Base-by-base conservation (phyloP, 108 stramenopile genomes). In the Phaeodactylum tricornutum region DNA sequence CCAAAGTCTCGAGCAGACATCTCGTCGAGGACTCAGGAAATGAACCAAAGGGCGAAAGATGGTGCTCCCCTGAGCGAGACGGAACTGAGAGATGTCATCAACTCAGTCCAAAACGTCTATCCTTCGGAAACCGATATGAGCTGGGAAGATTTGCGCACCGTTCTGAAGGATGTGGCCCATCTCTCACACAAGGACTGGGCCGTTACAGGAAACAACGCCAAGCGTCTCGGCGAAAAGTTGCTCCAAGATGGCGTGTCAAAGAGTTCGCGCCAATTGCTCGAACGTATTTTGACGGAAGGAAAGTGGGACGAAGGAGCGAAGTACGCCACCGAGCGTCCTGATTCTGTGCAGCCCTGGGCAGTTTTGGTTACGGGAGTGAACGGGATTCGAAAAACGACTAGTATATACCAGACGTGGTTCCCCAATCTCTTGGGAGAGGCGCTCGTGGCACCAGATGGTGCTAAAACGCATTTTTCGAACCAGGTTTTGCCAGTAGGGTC, bases 311-410 rank as follows among this genome's bases (percentile, higher is more conserved):
- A 65, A 11, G 89, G 84, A 9, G 42, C 59, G 0, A 34, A 59
- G 5, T 38, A 63, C 41, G 57, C 49, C 1, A 23, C 6, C 24
- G 14, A 22, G 4, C 17, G 27, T 7, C 20, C 6, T 12, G 21
- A 46, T 5, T 14, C 23, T 6, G 14, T 7, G 24, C 48, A 55
- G 44, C 77, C 83, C 0, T 92, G 85, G 84, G 84, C 79, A 20
- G 86, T 92, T 6, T 59, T 92, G 5, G 90, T 92, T 23, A 92
- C 90, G 4, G 90, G 90, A 6, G 74, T 87, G 6, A 92, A 92
- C 53, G 90, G 90, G 1, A 87, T 92, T 38, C 75, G 90, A 11
- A 87, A 92, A 50, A 81, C 90, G 2, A 86, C 86, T 0, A 74
- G 80, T 15, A 61, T 92, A 39, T 80, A 92, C 58, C 79, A 87